phyloP scores from a whole-genome alignment of 2,329 filamentous ascomycete genomes.

The Myriosclerotinia scirpicola region DNA sequence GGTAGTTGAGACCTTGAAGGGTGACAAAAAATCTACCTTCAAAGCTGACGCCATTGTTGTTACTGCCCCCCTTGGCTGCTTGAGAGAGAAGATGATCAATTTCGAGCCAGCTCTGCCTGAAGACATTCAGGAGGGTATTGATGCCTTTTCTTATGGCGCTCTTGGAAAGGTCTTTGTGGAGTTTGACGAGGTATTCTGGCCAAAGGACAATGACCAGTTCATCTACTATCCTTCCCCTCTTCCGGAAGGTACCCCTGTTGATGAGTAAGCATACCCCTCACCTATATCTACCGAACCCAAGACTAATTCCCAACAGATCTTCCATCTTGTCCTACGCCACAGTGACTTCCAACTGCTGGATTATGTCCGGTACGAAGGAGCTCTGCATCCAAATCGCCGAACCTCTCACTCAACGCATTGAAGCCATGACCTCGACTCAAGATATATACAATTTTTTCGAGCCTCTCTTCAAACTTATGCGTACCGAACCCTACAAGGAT shows the following conservation, averaged over 20 bases:
- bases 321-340: slow-evolving; percentile 47
- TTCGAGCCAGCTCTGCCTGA: slow-evolving; percentile 44
- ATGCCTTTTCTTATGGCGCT: slow-evolving; percentile 45
- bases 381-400: slow-evolving; percentile 48
- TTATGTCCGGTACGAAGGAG: slow-evolving; percentile 46
- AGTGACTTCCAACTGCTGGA: slow-evolving; percentile 47
- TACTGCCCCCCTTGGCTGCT: slow-evolving; percentile 44
- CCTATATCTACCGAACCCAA: background rate
- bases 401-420: slow-evolving; percentile 47
- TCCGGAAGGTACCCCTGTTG: slow-evolving; percentile 36
- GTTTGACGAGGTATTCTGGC: slow-evolving; percentile 47
- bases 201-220: slow-evolving; percentile 48
- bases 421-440: slow-evolving; percentile 44
- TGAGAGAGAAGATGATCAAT: slow-evolving; percentile 44
- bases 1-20: slow-evolving; percentile 34
- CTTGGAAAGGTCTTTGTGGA: slow-evolving; percentile 48
- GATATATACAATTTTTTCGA: slow-evolving; percentile 47
- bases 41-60: slow-evolving; percentile 45
- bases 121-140: slow-evolving; percentile 43
- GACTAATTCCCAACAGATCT: slow-evolving; percentile 23
- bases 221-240: slow-evolving; percentile 46
- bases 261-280: slow-evolving; percentile 29
- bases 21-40: slow-evolving; percentile 35
- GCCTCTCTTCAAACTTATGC: slow-evolving; percentile 46
- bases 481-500: slow-evolving; percentile 47